Percentiles rank a stretch among this genome's conserved stretches.
Evolutionary conservation across 1,139 yeast genomes (phyloP).

Genomic region (Hansenula lynferdii): DNA sequence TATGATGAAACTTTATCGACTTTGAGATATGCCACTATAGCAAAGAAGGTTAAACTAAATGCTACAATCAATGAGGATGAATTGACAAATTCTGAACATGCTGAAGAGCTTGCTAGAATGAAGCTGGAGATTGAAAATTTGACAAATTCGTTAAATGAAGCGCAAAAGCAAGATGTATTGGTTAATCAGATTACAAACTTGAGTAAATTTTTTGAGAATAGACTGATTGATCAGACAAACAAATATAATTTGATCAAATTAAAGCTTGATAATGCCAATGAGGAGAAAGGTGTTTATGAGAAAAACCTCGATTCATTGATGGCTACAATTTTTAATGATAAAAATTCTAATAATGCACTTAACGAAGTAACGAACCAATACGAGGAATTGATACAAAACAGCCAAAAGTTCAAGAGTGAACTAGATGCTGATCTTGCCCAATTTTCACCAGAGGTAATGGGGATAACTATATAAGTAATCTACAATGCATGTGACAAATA

Average conservation of each 20-base stretch:
- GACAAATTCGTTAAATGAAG: slow-evolving; percentile 13
- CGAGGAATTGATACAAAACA: neutral
- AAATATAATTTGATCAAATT: slow-evolving; percentile 17
- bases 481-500: no score
- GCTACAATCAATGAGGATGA: slow-evolving; percentile 49
- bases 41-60: slow-evolving; percentile 59
- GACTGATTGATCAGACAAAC: slow-evolving; percentile 26
- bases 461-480: neutral
- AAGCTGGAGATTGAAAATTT: slow-evolving; percentile 33
- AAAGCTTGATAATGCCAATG: slow-evolving; percentile 7
- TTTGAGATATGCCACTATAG: slow-evolving; percentile 69
- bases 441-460: slow-evolving; percentile 1
- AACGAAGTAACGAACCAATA: neutral
- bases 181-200: slow-evolving; percentile 20
- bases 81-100: slow-evolving; percentile 25
- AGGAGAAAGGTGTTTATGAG: neutral
- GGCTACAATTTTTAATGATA: neutral
- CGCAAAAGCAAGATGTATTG: slow-evolving; percentile 24
- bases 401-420: neutral
- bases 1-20: slow-evolving; percentile 74
- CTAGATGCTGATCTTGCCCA: slow-evolving; percentile 3
- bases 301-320: neutral
- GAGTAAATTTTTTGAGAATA: slow-evolving; percentile 36
- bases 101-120: slow-evolving; percentile 30
- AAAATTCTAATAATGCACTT: neutral